Base-by-base conservation (phyloP, 2,329 filamentous ascomycete genomes). In the Alternaria atra region DNA sequence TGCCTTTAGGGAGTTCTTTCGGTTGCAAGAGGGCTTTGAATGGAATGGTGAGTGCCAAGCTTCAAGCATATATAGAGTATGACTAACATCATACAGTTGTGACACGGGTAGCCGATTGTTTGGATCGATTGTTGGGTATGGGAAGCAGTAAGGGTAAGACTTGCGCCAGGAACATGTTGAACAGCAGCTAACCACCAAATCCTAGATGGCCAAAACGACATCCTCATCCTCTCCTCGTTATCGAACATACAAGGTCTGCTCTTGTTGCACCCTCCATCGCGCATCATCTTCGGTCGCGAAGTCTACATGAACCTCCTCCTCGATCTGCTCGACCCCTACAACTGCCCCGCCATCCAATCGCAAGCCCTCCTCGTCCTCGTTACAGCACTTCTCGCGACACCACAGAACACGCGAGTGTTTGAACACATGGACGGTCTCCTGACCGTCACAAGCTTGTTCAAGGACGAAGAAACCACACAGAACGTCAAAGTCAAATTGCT, bases 301-400 rank as follows among this genome's bases (percentile, higher is more conserved):
- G 90, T 93, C 68, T 91, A 96, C 80, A 98, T 99, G 94, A 97
- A 97, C 77, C 87, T 97, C 59, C 90, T 98, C 40, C 90, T 98
- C 65, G 94, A 98, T 80, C 91, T 98, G 42, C 90, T 98, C 70
- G 94, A 97, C 77, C 91, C 93, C 5, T 90, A 74, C 67, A 97
- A 97, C 80, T 96, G 93, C 77, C 93, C 94, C 0, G 91, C 91
- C 3, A 94, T 98, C 70, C 94, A 98, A 80, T 94, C 91, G 7
- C 89, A 93, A 52, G 94, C 94, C 8, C 88, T 98, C 30, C 88
- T 97, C 57, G 94, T 93, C 4, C 90, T 99, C 52, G 94, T 97
- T 55, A 92, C 92, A 35, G 92, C 93, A 32, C 87, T 98, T 27
- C 88, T 98, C 73, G 92, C 94, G 74, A 90, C 89, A 13, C 95